Conservation (phyloP, 306 rosid species). For the Quercus alba region DNA sequence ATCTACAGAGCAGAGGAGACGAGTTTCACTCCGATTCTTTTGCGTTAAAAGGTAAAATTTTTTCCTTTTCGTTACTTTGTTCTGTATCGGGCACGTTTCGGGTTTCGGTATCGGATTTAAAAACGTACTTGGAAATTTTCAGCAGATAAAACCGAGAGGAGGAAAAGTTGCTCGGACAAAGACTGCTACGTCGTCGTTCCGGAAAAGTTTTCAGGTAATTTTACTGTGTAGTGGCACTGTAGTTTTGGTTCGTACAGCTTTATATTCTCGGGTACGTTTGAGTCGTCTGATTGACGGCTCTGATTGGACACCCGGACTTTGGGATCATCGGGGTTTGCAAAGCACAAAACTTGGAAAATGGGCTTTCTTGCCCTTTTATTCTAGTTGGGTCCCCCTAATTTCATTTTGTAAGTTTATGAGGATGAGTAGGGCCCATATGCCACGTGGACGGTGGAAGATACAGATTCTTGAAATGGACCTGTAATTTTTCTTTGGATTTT, state of each 20-base stretch:
- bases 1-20: conserved; percentile 39
- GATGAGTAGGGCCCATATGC: not conserved
- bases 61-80: not conserved
- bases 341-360: not conserved
- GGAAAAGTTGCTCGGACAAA: conserved; percentile 69
- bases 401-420: not conserved
- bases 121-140: not conserved
- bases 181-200: conserved; percentile 54
- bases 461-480: not conserved
- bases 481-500: not conserved
- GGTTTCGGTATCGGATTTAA: not conserved
- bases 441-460: conserved; percentile 38
- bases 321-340: not conserved
- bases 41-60: conserved; percentile 24
- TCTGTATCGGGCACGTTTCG: not conserved
- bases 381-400: conserved; percentile 10
- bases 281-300: conserved; percentile 25
- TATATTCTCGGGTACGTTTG: not conserved
- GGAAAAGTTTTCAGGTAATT: conserved; percentile 49
- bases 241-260: not conserved
- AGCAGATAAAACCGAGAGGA: conserved; percentile 39
- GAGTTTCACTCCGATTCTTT: conserved; percentile 45
- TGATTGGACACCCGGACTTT: conserved; percentile 20
- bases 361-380: not conserved
- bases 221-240: not conserved